Conservation (phyloP, 441 rosid species). For the Populus tomentosa region DNA sequence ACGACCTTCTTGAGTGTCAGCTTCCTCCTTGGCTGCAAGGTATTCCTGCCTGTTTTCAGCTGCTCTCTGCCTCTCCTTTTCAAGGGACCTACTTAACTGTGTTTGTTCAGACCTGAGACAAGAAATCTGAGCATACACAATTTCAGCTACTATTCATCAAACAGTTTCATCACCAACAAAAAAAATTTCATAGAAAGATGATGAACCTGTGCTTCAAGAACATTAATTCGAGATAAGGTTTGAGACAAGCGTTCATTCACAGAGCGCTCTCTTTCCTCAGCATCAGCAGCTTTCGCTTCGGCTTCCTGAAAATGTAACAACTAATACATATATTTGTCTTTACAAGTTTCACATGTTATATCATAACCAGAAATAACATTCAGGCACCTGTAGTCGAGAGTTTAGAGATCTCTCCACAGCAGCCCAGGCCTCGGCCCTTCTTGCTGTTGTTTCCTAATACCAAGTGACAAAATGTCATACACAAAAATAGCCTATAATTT, state of each 20-base stretch:
- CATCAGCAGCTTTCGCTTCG: conserved; percentile 84
- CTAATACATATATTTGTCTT: background rate
- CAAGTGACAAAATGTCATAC: background rate
- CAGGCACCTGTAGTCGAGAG: conserved; percentile 77
- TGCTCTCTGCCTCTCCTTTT: conserved; percentile 98
- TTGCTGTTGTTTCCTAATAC: conserved; percentile 74
- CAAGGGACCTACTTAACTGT: conserved; percentile 89
- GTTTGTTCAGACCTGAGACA: conserved; percentile 95
- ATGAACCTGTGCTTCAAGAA: conserved; percentile 95
- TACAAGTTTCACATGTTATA: background rate
- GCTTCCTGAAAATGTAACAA: conserved; percentile 65
- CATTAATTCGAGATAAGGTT: conserved; percentile 88
- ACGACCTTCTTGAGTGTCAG: conserved; percentile 91
- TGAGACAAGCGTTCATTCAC: conserved; percentile 90
- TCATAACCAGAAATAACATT: conserved; percentile 12
- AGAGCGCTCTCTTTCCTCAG: conserved; percentile 92
- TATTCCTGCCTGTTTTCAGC: conserved; percentile 97
- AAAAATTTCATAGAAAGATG: conserved; percentile 10
- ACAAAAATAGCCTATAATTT: conserved; percentile 8
- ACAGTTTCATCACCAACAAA: conserved; percentile 14
- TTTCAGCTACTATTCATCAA: conserved; percentile 28
- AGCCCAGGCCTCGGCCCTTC: conserved; percentile 95
- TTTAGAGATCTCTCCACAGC: conserved; percentile 92
- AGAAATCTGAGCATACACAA: conserved; percentile 56
- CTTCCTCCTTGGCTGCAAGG: conserved; percentile 96